A percentile compares a stretch with the other conserved stretches of the same genome.
Evolutionary conservation across 1,284 basidiomycete species (phyloP).

Genomic region (Lignosus rhinocerotis): DNA sequence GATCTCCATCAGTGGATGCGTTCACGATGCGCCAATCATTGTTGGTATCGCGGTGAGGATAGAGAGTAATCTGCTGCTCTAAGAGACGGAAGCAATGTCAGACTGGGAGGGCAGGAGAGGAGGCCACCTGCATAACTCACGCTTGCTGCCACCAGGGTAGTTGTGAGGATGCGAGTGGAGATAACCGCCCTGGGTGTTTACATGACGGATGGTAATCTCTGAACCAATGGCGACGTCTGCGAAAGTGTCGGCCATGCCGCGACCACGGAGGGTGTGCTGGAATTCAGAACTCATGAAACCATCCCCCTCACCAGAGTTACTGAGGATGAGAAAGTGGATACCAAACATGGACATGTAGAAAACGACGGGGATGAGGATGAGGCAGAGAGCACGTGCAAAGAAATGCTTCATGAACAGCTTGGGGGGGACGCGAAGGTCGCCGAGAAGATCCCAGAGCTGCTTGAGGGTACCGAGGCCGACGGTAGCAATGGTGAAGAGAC

Average conservation of each 20-base stretch:
- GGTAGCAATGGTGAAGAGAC: slow-evolving; percentile 97
- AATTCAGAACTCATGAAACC: slow-evolving; percentile 99
- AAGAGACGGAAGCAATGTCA: slow-evolving; percentile 9
- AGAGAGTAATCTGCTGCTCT: slow-evolving; percentile 98
- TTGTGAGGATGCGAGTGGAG: slow-evolving; percentile 92
- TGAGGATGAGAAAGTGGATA: slow-evolving; percentile 90
- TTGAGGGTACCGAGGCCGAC: slow-evolving; percentile 83
- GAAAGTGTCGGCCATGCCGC: slow-evolving; percentile 90
- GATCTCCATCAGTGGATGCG: slow-evolving; percentile 40
- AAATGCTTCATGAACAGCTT: slow-evolving; percentile 83
- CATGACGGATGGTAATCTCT: slow-evolving; percentile 80
- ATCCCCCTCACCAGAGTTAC: slow-evolving; percentile 93
- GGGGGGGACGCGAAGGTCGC: slow-evolving; percentile 82
- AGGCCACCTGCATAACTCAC: slow-evolving; percentile 43
- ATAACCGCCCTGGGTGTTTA: slow-evolving; percentile 97
- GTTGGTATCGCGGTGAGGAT: slow-evolving; percentile 78
- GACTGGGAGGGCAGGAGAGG: not conserved
- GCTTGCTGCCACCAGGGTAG: slow-evolving; percentile 86
- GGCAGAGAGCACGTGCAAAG: slow-evolving; percentile 82
- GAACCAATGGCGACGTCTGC: slow-evolving; percentile 92
- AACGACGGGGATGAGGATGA: slow-evolving; percentile 80
- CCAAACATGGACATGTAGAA: slow-evolving; percentile 98
- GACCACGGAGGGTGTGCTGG: slow-evolving; percentile 93
- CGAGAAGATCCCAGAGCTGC: slow-evolving; percentile 91
- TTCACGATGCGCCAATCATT: slow-evolving; percentile 31